Evolutionary conservation across 352 stramenopile genomes (phyloP).

Genomic region (Globisporangium heterothallicum): DNA sequence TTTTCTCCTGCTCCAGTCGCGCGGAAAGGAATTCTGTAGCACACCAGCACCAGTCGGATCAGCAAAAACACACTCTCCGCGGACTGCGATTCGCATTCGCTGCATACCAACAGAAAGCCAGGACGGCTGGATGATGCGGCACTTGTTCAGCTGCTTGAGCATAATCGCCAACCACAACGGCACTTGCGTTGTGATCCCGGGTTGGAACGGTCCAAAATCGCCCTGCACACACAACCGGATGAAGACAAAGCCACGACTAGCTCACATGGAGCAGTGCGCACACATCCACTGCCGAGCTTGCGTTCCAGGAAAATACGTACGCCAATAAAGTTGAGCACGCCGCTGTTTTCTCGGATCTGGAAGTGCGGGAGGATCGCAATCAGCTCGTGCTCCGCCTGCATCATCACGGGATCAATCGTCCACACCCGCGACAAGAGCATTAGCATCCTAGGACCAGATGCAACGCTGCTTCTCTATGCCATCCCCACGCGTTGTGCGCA

Average conservation of each 20-base stretch:
- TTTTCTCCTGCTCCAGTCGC: conserved; percentile 63
- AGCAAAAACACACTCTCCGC: not conserved
- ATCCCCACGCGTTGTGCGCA: not conserved
- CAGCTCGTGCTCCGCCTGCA: conserved; percentile 81
- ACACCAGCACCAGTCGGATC: not conserved
- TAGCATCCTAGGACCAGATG: no score
- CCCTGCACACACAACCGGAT: conserved; percentile 32
- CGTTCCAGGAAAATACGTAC: no score
- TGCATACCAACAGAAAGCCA: conserved; percentile 75
- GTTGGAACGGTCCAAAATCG: conserved; percentile 86
- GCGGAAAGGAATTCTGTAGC: conserved; percentile 53
- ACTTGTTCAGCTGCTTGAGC: conserved; percentile 88
- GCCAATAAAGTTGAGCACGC: conserved; percentile 76
- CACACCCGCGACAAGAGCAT: not conserved
- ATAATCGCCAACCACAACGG: conserved; percentile 87
- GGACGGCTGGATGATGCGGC: conserved; percentile 67
- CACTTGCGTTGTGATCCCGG: conserved; percentile 76
- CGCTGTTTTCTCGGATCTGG: conserved; percentile 68
- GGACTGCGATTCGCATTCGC: not conserved
- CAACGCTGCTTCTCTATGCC: not conserved
- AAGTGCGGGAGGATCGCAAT: conserved; percentile 86
- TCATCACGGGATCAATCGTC: not conserved
- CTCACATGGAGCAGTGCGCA: no score
- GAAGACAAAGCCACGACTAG: not conserved
- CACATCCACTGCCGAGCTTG: no score